Percentiles rank a stretch among this genome's conserved stretches.
Conservation (phyloP, 2,329 filamentous ascomycete species). For the Clonostachys rosea region DNA sequence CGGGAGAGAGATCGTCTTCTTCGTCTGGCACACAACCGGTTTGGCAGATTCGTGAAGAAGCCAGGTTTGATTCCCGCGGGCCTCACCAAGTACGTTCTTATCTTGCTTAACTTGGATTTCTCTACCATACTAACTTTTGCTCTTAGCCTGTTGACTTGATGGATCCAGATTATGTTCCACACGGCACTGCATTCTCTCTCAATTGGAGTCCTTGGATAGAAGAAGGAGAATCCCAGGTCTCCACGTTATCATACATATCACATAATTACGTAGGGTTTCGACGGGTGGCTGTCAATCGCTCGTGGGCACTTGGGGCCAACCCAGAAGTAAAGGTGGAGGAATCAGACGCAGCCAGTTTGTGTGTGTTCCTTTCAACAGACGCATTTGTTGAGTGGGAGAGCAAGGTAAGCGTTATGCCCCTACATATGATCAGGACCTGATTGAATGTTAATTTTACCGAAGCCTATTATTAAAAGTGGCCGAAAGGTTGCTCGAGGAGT, state of each 20-base stretch:
- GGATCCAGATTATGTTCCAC: slow-evolving; percentile 45
- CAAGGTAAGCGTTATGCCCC: slow-evolving; percentile 25
- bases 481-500: slow-evolving; percentile 29
- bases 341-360: slow-evolving; percentile 39
- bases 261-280: slow-evolving; percentile 52
- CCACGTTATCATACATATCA: slow-evolving; percentile 44
- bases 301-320: slow-evolving; percentile 24
- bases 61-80: slow-evolving; percentile 40
- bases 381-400: slow-evolving; percentile 54
- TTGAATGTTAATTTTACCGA: not conserved
- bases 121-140: not conserved
- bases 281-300: slow-evolving; percentile 31
- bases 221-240: slow-evolving; percentile 22
- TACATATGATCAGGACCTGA: not conserved
- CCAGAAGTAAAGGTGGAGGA: slow-evolving; percentile 31
- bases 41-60: slow-evolving; percentile 47
- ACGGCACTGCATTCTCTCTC: slow-evolving; percentile 43
- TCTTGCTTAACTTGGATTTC: not conserved
- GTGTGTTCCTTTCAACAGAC: slow-evolving; percentile 43
- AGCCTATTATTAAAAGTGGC: slow-evolving; percentile 32
- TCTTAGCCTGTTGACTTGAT: slow-evolving; percentile 17
- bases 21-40: slow-evolving; percentile 17
- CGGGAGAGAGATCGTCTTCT: slow-evolving; percentile 4
- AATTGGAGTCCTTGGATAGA: slow-evolving; percentile 50
- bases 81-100: slow-evolving; percentile 28